Conservation (phyloP, 768 basidiomycete genomes). For the Kwoniella bestiolae region DNA sequence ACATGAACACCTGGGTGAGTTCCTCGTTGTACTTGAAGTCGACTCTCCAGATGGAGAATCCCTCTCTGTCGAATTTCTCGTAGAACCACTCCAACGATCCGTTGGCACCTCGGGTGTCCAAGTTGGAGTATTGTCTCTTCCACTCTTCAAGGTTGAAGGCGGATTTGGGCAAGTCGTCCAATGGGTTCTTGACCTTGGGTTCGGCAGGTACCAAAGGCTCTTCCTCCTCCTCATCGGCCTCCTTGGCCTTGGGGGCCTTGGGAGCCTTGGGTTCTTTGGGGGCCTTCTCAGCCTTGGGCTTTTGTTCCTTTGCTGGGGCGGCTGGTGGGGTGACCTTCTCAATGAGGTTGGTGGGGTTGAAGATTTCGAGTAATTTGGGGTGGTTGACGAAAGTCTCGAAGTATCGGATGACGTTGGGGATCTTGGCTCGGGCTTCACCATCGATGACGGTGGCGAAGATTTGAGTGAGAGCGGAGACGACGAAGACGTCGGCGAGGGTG, state of each 20-base stretch:
- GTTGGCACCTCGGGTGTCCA: constrained; percentile 76
- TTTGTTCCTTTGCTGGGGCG: constrained; percentile 72
- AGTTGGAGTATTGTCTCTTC: constrained; percentile 98
- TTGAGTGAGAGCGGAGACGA: constrained; percentile 67
- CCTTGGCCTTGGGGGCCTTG: constrained; percentile 57
- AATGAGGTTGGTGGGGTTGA: constrained; percentile 64
- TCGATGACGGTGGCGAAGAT: constrained; percentile 67
- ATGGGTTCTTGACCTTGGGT: constrained; percentile 92
- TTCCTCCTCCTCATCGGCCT: constrained; percentile 70
- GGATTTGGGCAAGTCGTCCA: constrained; percentile 78
- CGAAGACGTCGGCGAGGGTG: constrained; percentile 82
- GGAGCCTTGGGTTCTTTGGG: constrained; percentile 48
- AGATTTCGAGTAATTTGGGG: constrained; percentile 71
- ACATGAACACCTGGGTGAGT: constrained; percentile 91
- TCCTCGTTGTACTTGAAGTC: constrained; percentile 98
- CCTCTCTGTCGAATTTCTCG: constrained; percentile 85
- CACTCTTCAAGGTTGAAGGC: constrained; percentile 69
- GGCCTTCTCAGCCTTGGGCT: constrained; percentile 47
- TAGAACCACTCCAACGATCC: constrained; percentile 96
- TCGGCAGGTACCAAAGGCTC: constrained; percentile 73
- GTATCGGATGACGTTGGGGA: constrained; percentile 80
- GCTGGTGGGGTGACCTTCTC: constrained; percentile 73
- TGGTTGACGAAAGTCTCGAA: constrained; percentile 87
- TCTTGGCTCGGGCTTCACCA: constrained; percentile 66
- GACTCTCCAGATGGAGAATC: constrained; percentile 87